Evolutionary conservation across 306 rosid genomes (phyloP).

Genomic region (Hippophae gyantsensis): DNA sequence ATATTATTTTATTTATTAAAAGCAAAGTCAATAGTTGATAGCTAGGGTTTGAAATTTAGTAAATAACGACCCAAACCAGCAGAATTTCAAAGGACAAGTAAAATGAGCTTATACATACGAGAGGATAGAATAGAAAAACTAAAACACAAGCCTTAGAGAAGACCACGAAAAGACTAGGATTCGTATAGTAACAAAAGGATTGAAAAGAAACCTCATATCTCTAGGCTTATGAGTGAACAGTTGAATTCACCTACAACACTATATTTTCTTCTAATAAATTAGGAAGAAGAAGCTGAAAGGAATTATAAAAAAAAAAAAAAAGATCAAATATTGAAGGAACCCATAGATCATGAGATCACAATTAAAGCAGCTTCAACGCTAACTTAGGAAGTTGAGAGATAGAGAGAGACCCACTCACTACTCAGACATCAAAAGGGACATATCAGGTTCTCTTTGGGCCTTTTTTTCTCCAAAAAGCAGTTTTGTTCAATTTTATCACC

Average conservation of each 20-base stretch:
- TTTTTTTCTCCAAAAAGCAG: slow-evolving; percentile 23
- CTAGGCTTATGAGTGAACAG: slow-evolving; percentile 10
- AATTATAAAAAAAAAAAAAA: neutral
- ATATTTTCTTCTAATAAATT: neutral
- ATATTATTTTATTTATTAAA: neutral
- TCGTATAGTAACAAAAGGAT: too few species aligned
- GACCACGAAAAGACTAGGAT: too few species aligned
- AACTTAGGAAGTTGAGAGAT: neutral
- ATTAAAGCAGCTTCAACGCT: too few species aligned
- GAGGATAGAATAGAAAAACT: too few species aligned
- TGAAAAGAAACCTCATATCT: slow-evolving; percentile 3
- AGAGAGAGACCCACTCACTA: slow-evolving; percentile 35
- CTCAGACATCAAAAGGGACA: slow-evolving; percentile 42
- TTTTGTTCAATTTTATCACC: slow-evolving; percentile 22
- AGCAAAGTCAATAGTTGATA: neutral
- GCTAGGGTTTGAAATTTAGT: neutral
- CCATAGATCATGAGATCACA: neutral
- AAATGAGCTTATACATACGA: too few species aligned
- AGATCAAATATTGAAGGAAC: neutral
- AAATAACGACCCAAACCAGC: neutral
- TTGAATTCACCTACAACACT: slow-evolving; percentile 7
- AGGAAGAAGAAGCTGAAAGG: neutral
- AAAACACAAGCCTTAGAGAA: too few species aligned
- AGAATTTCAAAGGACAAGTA: neutral
- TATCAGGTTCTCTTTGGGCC: slow-evolving; percentile 40